Evolutionary conservation across 495 filamentous ascomycete species (phyloP), one percentile per base, ranked within the genome.

Genomic region (Jackrogersella multiformis): DNA sequence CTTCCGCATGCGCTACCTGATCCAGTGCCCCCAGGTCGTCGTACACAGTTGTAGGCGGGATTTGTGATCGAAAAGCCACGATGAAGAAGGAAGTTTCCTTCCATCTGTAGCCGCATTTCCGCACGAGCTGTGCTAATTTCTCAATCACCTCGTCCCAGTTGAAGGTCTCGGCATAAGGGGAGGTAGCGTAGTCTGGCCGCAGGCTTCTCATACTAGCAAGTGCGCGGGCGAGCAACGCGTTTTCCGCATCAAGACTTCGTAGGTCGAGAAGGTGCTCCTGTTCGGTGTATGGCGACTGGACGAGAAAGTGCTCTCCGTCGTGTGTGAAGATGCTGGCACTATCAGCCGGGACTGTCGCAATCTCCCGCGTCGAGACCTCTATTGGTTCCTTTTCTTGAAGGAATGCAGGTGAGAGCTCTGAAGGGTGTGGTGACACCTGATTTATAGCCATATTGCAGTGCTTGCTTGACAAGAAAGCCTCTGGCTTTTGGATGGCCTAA

Each of bases 11-110:
- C 10, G 91, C 90, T 44, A 85, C 83, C 67, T 85, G 85, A 74
- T 97, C 93, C 59, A 96, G 77, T 15, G 78, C 79, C 51, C 85
- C 84, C 12, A 97, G 79, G 28, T 87, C 79, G 4, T 84, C 81
- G 54, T 83, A 82, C 63, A 90, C 85, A 0, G 86, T 88, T 7
- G 80, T 84, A 1, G 83, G 82, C 5, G 84, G 82, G 15, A 95
- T 84, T 56, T 77, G 83, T 0, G 91, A 95, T 1, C 92, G 84
- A 76, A 96, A 96, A 6, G 87, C 88, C 16, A 97, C 92, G 38
- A 96, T 81, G 67, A 93, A 96, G 80, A 94, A 97, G 28, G 80
- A 79, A 49, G 82, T 83, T 36, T 81, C 77, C 48, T 80, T 85
- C 89, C 90, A 96, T 0, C 63, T 48, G 57, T 87, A 82, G n/a